A percentile compares a stretch with the other conserved stretches of the same genome.
Evolutionary conservation across 2,329 filamentous ascomycete species (phyloP).

Genomic region (Fusarium transvaalense): DNA sequence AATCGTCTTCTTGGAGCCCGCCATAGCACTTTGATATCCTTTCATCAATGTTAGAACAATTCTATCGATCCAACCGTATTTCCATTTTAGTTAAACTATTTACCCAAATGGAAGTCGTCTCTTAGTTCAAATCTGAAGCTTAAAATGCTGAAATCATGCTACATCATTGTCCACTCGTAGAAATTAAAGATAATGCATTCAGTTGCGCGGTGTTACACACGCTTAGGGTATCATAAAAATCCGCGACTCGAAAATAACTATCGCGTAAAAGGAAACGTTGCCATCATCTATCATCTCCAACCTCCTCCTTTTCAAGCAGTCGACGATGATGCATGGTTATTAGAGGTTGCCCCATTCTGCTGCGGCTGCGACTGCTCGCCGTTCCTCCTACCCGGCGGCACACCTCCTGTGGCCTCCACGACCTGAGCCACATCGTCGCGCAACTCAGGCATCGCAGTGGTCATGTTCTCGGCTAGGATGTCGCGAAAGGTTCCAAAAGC

Average conservation of each 20-base stretch:
- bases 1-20: background rate
- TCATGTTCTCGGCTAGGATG: conserved; percentile 70
- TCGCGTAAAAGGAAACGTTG: conserved; percentile 3
- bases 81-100: background rate
- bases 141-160: background rate
- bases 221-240: conserved; percentile 19
- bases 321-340: conserved; percentile 18
- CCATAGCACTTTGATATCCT: background rate
- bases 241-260: background rate
- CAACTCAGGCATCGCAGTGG: conserved; percentile 70
- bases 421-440: conserved; percentile 65
- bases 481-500: conserved; percentile 73
- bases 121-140: background rate
- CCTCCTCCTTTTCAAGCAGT: conserved; percentile 3
- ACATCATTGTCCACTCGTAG: background rate
- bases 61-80: background rate
- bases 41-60: background rate
- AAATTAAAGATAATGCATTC: conserved; percentile 2
- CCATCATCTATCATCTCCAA: conserved; percentile 1
- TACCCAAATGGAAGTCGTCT: background rate
- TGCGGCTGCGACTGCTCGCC: conserved; percentile 23
- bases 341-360: conserved; percentile 28
- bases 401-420: conserved; percentile 60
- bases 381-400: conserved; percentile 24
- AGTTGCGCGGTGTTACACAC: conserved; percentile 4